Evolutionary conservation across 2,329 filamentous ascomycete species (phyloP), one percentile per base, ranked within the genome.

Genomic region (Colletotrichum lupini): DNA sequence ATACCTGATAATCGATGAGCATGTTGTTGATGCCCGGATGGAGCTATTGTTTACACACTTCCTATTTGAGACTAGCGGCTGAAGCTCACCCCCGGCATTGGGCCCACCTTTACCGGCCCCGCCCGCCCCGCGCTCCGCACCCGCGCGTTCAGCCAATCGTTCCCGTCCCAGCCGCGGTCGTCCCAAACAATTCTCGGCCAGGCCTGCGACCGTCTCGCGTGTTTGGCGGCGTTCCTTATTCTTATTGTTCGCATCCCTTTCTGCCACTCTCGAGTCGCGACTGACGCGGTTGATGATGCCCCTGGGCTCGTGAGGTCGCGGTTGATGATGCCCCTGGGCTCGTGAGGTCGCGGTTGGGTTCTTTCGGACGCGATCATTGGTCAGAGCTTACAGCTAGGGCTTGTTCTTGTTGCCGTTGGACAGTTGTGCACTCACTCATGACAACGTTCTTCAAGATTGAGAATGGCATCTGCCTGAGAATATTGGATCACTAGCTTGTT

Each of bases 11-110:
- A 35, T 35, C 37, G 3, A 57, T 19, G 28, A 63, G 35, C 58
- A 19, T 49, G 61, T 73, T 77, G 74, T 76, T 70, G 60, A 72
- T 66, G 37, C 37, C 37, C 37, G 3, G 37, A 42, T 19, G 69
- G 62, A 28, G 35, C 49, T 71, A 67, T 82, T 87, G 84, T 87
- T 88, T 87, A 87, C 84, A 80, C 80, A 79, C 82, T 85, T 77
- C 86, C 84, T 77, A 76, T 82, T 75, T 6, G 6, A 80, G 81
- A 4, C 63, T 86, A 84, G 62, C 24, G 30, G 30, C 8, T 1
- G 1, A 6, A 37, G 8, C 8, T 19, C 26, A 30, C 32, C 62
- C 62, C 26, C 30, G n/a, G 32, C 42, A 3, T 46, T n/a, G 0
- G 42, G 11, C 24, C 60, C 60, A 32, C 9, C 2, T 7, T n/a